These are phyloP conservation scores for Cylindrodendrum hubeiense DNA, from an alignment of 2,329 filamentous ascomycete genomes.

Conservation along the genomic window DNA sequence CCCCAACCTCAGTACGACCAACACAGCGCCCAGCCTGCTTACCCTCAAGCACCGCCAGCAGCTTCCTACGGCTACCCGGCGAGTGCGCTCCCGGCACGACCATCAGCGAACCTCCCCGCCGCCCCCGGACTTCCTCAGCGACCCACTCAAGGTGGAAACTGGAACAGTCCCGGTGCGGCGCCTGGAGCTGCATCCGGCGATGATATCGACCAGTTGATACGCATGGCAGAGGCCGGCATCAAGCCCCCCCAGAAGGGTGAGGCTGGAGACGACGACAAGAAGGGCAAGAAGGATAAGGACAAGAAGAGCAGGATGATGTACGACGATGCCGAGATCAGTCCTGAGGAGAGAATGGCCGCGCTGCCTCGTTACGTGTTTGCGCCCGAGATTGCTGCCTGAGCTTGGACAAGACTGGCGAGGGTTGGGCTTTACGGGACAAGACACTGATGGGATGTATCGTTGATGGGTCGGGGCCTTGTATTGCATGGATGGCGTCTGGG, in stretches of 20 bases:
- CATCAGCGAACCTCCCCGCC: slow-evolving; percentile 53
- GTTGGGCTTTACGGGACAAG: slow-evolving; percentile 5
- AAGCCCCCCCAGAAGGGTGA: slow-evolving; percentile 58
- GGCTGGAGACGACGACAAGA: slow-evolving; percentile 62
- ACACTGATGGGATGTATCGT: slow-evolving; percentile 7
- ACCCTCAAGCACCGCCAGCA: slow-evolving; percentile 39
- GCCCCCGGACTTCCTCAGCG: slow-evolving; percentile 60
- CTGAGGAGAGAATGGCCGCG: slow-evolving; percentile 89
- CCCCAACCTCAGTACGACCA: slow-evolving; percentile 37
- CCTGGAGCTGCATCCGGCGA: slow-evolving; percentile 57
- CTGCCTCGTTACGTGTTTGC: slow-evolving; percentile 80
- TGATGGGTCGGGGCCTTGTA: slow-evolving; percentile 28
- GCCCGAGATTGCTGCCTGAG: slow-evolving; percentile 37
- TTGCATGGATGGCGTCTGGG: slow-evolving; percentile 45
- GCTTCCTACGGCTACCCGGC: slow-evolving; percentile 51
- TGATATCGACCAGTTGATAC: slow-evolving; percentile 75
- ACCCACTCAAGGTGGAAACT: slow-evolving; percentile 52
- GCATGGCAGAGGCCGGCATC: slow-evolving; percentile 73
- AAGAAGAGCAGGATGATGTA: slow-evolving; percentile 82
- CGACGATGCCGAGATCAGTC: slow-evolving; percentile 81
- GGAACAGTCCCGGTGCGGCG: slow-evolving; percentile 38
- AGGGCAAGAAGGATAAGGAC: slow-evolving; percentile 75
- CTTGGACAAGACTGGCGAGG: not conserved
- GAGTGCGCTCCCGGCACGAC: slow-evolving; percentile 61
- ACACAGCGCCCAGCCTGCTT: slow-evolving; percentile 38